Base-by-base conservation (phyloP, 2,329 filamentous ascomycete genomes). In the Knufia fluminis region DNA sequence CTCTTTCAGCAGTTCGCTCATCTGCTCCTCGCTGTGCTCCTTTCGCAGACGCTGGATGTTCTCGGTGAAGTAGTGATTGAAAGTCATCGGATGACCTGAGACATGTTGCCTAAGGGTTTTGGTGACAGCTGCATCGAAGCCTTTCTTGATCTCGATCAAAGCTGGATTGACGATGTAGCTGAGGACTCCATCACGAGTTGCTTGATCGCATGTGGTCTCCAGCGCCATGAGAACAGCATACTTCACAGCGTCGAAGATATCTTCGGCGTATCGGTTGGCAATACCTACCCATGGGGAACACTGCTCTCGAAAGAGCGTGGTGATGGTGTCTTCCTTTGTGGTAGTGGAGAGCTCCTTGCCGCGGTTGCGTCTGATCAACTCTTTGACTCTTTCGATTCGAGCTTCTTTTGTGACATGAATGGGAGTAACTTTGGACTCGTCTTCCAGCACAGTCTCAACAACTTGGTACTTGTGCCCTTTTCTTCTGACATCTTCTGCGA, bases 41-140 rank as follows among this genome's bases (percentile, higher is more conserved):
- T 47, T 38, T 3, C 53, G 57, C 17, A 53, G 46, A 10, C 59
- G 61, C 53, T 66, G 61, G 2, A 68, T 43, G 23, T 48, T 64
- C 24, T 66, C 62, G 1, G 59, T 65, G 20, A 66, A 66, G 49
- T 65, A 64, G 42, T 65, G 61, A 48, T 68, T 68, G 50, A 64
- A 67, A 1, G 66, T 68, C 16, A 65, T 60, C 0, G 63, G 60
- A 50, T 65, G 62, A 0, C 63, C 57, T 7, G 61, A 60, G 52
- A 66, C 72, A 61, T 75, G 68, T 4, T 64, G 72, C 9, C 61
- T 57, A 0, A 82, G 59, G 1, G 82, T 57, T 45, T 74, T 68
- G 0, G 51, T 46, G 1, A 63, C 66, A 1, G 59, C 52, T 3
- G 52, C 54, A 9, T 61, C 23, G 3, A 68, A 38, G 43, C 61